Conservation (phyloP, 139 green algal species). For the Gonium pectorale region DNA sequence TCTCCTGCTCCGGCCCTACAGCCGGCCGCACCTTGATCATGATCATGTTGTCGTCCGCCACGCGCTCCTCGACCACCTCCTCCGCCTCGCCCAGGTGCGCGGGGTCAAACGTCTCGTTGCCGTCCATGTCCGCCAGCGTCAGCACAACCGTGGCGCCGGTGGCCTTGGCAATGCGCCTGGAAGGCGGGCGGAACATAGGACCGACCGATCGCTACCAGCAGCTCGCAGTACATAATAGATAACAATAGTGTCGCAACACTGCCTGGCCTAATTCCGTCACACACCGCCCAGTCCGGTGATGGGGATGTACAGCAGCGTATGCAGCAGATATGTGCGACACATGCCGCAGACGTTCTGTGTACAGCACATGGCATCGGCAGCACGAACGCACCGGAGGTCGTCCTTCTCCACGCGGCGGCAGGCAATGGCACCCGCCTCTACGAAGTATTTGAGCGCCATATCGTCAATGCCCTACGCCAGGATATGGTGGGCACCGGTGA, state of each 20-base stretch:
- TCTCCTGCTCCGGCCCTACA: too few species aligned
- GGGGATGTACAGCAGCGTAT: too few species aligned
- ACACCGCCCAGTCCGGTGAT: too few species aligned
- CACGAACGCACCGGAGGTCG: conserved; percentile 86
- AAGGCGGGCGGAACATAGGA: background rate
- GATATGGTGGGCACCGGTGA: too few species aligned
- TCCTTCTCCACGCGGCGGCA: conserved; percentile 95
- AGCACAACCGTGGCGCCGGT: conserved; percentile 90
- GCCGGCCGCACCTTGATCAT: conserved; percentile 54
- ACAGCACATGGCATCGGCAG: too few species aligned
- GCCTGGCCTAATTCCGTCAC: too few species aligned
- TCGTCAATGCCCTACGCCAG: conserved; percentile 99
- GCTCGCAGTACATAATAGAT: too few species aligned
- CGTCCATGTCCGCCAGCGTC: conserved; percentile 97
- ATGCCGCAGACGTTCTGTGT: too few species aligned
- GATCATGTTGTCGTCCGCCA: conserved; percentile 85
- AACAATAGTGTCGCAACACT: too few species aligned
- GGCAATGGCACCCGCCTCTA: conserved; percentile 95
- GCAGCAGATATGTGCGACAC: too few species aligned
- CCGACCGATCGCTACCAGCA: too few species aligned
- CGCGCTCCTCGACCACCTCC: conserved; percentile 80
- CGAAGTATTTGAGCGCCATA: conserved; percentile 99
- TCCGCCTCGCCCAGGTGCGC: conserved; percentile 71
- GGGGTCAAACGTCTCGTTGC: conserved; percentile 95
- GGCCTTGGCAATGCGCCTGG: conserved; percentile 91